phyloP scores from a whole-genome alignment of 352 stramenopile genomes.

The Globisporangium mamillatum region DNA sequence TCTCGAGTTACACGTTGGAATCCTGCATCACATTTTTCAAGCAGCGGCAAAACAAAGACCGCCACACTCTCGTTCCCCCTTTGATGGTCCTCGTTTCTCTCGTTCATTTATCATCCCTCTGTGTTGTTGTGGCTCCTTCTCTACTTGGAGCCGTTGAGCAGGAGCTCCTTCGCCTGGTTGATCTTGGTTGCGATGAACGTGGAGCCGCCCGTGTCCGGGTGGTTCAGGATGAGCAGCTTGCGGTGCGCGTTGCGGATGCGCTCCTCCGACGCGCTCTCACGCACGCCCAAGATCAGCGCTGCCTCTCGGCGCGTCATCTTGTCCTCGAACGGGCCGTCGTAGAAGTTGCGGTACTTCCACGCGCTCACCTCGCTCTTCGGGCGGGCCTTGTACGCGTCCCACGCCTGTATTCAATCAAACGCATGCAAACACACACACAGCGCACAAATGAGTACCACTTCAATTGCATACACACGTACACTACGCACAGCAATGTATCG shows the following conservation, averaged over 20 bases:
- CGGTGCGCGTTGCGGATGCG: slow-evolving; percentile 98
- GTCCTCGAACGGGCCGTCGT: slow-evolving; percentile 98
- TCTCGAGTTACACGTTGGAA: background rate
- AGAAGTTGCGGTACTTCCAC: slow-evolving; percentile 89
- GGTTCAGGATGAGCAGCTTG: slow-evolving; percentile 98
- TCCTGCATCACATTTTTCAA: background rate
- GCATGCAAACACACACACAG: background rate
- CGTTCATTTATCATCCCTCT: background rate
- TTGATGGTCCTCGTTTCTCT: background rate
- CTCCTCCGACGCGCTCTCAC: slow-evolving; percentile 93
- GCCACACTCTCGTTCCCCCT: background rate
- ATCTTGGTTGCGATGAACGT: slow-evolving; percentile 99
- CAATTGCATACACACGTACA: background rate
- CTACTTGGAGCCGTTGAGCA: slow-evolving; percentile 79
- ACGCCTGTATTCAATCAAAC: slow-evolving; percentile 35
- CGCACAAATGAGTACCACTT: background rate
- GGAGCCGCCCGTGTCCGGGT: slow-evolving; percentile 98
- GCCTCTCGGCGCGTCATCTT: slow-evolving; percentile 98
- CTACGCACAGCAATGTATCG: background rate
- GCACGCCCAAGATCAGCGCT: slow-evolving; percentile 98
- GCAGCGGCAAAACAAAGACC: background rate
- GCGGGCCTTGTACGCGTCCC: slow-evolving; percentile 65
- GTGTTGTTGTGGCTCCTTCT: slow-evolving; percentile 9
- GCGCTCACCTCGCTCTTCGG: slow-evolving; percentile 68
- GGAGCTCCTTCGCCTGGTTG: slow-evolving; percentile 98